Evolutionary conservation across 139 green algal genomes (phyloP), one percentile per base, ranked within the genome.

Genomic region (Closterium sp.): DNA sequence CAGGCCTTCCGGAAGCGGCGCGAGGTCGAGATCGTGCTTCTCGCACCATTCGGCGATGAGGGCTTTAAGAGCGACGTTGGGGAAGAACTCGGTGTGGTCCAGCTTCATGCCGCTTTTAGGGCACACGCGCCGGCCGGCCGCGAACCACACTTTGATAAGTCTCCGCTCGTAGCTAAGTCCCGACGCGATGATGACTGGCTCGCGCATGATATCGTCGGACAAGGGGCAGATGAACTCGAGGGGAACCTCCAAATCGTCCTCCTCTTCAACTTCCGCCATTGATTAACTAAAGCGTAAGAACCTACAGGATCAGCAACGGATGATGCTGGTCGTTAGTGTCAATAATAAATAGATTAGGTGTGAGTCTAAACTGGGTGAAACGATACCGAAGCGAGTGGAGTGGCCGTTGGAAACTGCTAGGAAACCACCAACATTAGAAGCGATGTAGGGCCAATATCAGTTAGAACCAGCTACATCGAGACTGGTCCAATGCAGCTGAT

Each of bases 21-120:
- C 83, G 30, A 86, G 83, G 9, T 32, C n/a, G 83, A 86, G n/a
- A 12, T 33, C 83, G 30, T 86, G 83, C n/a, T 33, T 86, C 30
- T 32, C 83, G n/a, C 83, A 86, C 83, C 83, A 86, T 19, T 86
- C 83, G 30, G 83, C 30, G 83, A 86, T 86, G 83, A 86, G 83
- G 30, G 83, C 30, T 33, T 86, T 32, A 32, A 86, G 83, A 32
- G 83, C 83, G 28, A 86, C 30, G 83, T 86, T 86, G 83, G 83
- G 83, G 83, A 86, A 86, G 30, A 86, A 33, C 30, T 86, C 83
- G 30, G 83, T 86, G 83, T 86, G 83, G 30, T 86, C 83, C 9
- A 86, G 83, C 16, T 32, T 86, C 30, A 34, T 33, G 83, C 83
- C 83, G 83, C 30, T 86, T 33, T 86, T 86, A 1, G 83, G 83